A percentile compares a stretch with the other conserved stretches of the same genome.
phyloP scores from a whole-genome alignment of 2,329 filamentous ascomycete genomes.

The Paecilomyces sp. region DNA sequence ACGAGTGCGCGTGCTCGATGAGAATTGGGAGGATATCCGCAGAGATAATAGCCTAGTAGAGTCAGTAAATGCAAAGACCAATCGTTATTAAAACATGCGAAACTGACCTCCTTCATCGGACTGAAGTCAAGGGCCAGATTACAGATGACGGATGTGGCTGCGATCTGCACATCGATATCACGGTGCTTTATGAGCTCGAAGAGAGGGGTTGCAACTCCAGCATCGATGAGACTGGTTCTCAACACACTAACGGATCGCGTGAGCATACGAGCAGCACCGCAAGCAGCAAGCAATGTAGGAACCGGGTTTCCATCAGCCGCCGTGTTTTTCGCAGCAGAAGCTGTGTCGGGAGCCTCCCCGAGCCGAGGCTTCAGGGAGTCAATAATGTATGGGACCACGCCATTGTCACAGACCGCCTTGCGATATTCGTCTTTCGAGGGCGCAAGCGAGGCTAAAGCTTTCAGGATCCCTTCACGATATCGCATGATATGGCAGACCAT shows the following conservation, averaged over 20 bases:
- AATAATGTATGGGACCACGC: constrained; percentile 73
- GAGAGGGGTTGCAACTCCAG: constrained; percentile 70
- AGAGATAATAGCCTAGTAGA: constrained; percentile 59
- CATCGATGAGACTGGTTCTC: constrained; percentile 79
- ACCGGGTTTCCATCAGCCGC: constrained; percentile 67
- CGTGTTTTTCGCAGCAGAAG: constrained; percentile 23
- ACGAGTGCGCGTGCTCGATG: constrained; percentile 76
- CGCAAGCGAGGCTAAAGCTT: constrained; percentile 73
- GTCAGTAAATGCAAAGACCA: constrained; percentile 6
- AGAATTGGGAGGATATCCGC: constrained; percentile 68
- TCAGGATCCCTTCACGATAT: constrained; percentile 67
- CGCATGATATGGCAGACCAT: constrained; percentile 62
- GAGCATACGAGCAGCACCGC: constrained; percentile 71
- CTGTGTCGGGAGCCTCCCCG: constrained; percentile 18
- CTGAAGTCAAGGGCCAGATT: constrained; percentile 86
- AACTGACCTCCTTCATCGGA: constrained; percentile 75
- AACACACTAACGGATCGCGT: constrained; percentile 79
- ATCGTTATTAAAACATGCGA: background rate
- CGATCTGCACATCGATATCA: constrained; percentile 73
- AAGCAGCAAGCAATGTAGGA: constrained; percentile 75
- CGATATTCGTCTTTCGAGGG: constrained; percentile 77
- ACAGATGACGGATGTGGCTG: constrained; percentile 74
- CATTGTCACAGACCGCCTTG: constrained; percentile 73
- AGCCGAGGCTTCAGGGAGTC: constrained; percentile 65
- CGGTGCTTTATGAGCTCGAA: constrained; percentile 67